phyloP scores from a whole-genome alignment of 805 yeast genomes.

The Saccharomycopsis schoenii region DNA sequence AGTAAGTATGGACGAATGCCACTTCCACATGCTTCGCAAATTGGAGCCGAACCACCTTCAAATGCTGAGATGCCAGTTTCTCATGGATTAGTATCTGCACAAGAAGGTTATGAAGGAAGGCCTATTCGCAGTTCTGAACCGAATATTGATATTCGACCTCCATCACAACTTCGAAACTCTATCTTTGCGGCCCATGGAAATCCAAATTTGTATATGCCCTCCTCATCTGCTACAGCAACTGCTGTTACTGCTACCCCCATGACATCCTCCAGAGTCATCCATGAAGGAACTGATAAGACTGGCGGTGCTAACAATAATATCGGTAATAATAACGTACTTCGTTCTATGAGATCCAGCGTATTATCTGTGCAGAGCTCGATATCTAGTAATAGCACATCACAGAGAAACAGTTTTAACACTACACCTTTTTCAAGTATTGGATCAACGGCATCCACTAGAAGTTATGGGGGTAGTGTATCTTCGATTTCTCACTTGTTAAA shows the following conservation, averaged over 20 bases:
- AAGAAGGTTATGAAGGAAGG: neutral
- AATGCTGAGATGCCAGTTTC: too few relatives aligned
- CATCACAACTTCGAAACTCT: constrained; percentile 10
- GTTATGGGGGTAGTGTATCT: constrained; percentile 10
- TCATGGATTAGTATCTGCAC: neutral
- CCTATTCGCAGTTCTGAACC: neutral
- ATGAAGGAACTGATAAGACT: neutral
- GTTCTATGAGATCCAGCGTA: neutral
- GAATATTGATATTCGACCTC: neutral
- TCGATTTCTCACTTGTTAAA: constrained; percentile 14
- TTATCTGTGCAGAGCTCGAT: constrained; percentile 6
- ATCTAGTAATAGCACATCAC: neutral
- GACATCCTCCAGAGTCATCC: neutral
- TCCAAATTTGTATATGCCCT: neutral
- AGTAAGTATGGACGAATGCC: neutral
- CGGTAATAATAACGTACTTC: neutral
- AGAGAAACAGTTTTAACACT: neutral
- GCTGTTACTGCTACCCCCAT: neutral
- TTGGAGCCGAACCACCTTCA: too few relatives aligned
- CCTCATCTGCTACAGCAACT: neutral
- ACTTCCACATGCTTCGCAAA: neutral
- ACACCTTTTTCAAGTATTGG: constrained; percentile 10
- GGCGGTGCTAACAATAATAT: neutral
- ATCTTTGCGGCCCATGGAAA: constrained; percentile 7
- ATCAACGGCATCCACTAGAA: constrained; percentile 5